Percentiles rank a stretch among this genome's conserved stretches.
These are phyloP conservation scores for Sisymbrium irio DNA, from an alignment of 345 rosid species.

Conservation along the genomic window DNA sequence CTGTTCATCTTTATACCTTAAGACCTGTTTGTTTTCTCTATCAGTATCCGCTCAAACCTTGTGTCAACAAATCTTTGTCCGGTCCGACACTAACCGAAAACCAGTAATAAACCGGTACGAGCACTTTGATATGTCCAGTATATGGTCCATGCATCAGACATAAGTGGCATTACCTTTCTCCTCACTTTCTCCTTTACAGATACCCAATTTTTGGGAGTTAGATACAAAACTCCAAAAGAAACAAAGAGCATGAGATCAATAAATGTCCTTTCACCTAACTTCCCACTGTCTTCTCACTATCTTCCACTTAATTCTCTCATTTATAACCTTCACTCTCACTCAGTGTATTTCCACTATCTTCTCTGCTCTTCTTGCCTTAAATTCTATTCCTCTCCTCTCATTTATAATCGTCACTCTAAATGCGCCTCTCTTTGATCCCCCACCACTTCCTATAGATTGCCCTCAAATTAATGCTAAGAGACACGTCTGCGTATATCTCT, in stretches of 20 bases:
- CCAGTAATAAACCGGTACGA: not conserved
- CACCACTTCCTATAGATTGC: not conserved
- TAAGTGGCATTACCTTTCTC: conserved; percentile 7
- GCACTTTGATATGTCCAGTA: not conserved
- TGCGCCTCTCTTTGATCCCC: conserved; percentile 10
- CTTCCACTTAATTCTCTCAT: conserved; percentile 24
- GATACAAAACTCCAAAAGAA: conserved; percentile 2
- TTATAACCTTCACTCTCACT: conserved; percentile 26
- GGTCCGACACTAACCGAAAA: not conserved
- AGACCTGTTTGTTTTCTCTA: not conserved
- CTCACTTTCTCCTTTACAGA: conserved; percentile 16
- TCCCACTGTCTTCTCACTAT: conserved; percentile 20
- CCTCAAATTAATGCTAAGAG: not conserved
- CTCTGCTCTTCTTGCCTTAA: conserved; percentile 14
- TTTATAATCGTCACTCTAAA: conserved; percentile 32
- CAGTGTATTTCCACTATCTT: conserved; percentile 31
- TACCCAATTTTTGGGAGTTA: not conserved
- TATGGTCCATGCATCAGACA: conserved; percentile 24
- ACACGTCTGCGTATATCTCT: conserved; percentile 1
- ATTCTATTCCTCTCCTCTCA: conserved; percentile 30
- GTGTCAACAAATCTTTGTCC: not conserved
- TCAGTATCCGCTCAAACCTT: not conserved
- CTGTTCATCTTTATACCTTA: not conserved
- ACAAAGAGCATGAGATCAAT: conserved; percentile 31
- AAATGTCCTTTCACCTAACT: conserved; percentile 27